These are phyloP conservation scores for Trichoderma gamsii DNA, from an alignment of 495 filamentous ascomycete genomes.

Conservation along the genomic window DNA sequence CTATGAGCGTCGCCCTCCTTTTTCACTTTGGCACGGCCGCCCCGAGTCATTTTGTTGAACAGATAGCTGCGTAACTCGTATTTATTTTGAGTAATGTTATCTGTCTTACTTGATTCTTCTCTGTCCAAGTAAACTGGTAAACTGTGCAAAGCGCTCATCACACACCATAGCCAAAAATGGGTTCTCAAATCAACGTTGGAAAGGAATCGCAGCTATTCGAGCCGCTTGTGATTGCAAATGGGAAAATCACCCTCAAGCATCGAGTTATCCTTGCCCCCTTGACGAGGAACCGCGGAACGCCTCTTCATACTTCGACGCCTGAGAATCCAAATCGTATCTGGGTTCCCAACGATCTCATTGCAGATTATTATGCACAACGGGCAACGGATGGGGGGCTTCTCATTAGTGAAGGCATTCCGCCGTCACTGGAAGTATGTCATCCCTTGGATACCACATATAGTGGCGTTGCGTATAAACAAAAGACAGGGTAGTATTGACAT, in stretches of 20 bases:
- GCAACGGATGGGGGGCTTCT: constrained; percentile 47
- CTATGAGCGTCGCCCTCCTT: too few relatives aligned
- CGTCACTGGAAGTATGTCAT: constrained; percentile 43
- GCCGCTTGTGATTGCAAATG: constrained; percentile 42
- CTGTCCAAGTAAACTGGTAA: too few relatives aligned
- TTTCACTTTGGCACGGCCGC: too few relatives aligned
- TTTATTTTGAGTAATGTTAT: too few relatives aligned
- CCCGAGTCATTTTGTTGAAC: too few relatives aligned
- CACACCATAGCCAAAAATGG: neutral
- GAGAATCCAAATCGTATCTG: constrained; percentile 17
- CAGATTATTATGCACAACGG: constrained; percentile 51
- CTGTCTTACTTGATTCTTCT: too few relatives aligned
- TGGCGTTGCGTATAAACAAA: too few relatives aligned
- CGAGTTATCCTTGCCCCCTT: constrained; percentile 51
- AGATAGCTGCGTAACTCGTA: too few relatives aligned
- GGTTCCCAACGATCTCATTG: constrained; percentile 28
- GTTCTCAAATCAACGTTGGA: constrained; percentile 9
- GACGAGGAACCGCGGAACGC: constrained; percentile 46
- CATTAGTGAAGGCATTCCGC: constrained; percentile 49
- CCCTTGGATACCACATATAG: neutral
- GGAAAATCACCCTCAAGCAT: constrained; percentile 43
- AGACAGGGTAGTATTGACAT: too few relatives aligned
- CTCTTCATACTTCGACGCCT: constrained; percentile 18
- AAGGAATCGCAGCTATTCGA: constrained; percentile 41
- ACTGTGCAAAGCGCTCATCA: too few relatives aligned